Percentiles rank a stretch among this genome's conserved stretches.
These are phyloP conservation scores for Diutina ranongensis DNA, from an alignment of 1,139 yeast species.

Conservation along the genomic window DNA sequence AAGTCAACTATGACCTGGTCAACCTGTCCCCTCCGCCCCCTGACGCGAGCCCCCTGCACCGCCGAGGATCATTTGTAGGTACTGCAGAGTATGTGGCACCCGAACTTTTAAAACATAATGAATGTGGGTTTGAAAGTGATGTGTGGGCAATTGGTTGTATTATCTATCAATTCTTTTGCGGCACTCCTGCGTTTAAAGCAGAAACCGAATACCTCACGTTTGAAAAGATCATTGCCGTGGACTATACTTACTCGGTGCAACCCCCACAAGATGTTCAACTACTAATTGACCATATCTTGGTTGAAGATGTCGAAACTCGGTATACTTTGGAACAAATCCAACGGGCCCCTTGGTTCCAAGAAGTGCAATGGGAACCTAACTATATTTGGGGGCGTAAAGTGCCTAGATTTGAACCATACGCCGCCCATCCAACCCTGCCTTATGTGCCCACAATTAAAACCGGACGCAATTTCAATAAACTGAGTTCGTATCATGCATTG, in stretches of 20 bases:
- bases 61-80: slow-evolving; percentile 66
- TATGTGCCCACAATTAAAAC: slow-evolving; percentile 26
- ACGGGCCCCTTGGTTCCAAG: slow-evolving; percentile 25
- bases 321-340: slow-evolving; percentile 18
- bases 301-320: slow-evolving; percentile 29
- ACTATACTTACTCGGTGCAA: slow-evolving; percentile 53
- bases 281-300: slow-evolving; percentile 19
- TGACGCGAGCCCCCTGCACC: slow-evolving; percentile 14
- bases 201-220: slow-evolving; percentile 90
- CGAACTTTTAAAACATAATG: slow-evolving; percentile 72
- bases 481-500: slow-evolving; percentile 29
- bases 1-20: slow-evolving; percentile 21
- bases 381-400: slow-evolving; percentile 36
- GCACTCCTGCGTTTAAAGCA: slow-evolving; percentile 93
- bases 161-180: slow-evolving; percentile 84
- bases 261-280: slow-evolving; percentile 9
- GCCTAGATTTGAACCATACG: slow-evolving; percentile 42
- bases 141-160: slow-evolving; percentile 97
- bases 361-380: slow-evolving; percentile 30
- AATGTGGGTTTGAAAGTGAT: slow-evolving; percentile 81
- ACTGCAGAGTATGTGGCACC: slow-evolving; percentile 77
- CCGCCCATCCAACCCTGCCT: slow-evolving; percentile 18
- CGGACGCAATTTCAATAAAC: slow-evolving; percentile 29
- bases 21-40: background rate
- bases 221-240: slow-evolving; percentile 79